Evolutionary conservation across 441 rosid genomes (phyloP), one percentile per base, ranked within the genome.

Genomic region (Viola pubescens): DNA sequence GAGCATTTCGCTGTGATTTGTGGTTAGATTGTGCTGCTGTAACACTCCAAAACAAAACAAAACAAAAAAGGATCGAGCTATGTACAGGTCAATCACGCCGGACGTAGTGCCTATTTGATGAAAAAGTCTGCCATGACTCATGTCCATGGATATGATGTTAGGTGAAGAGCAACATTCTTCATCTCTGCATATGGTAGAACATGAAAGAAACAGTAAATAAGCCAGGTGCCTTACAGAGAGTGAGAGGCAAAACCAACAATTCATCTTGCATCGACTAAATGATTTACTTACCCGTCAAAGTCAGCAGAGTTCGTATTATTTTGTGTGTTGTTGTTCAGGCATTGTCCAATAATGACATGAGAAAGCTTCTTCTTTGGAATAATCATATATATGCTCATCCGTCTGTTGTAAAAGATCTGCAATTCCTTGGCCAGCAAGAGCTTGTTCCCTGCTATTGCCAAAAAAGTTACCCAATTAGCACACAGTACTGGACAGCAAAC

Each of bases 401-500:
- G 64, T 79, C 82, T 34, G 72, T 76, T 54, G 78, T 60, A 57
- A 64, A 70, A 44, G 73, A 63, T 71, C 64, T 82, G 77, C 81
- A 71, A 65, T 64, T 70, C 74, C 92, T 82, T 51, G 83, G 84
- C 98, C 97, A 94, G 70, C 97, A 88, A 38, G 88, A 73, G 49
- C 52, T 70, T 66, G 73, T 64, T 48, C 76, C 87, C 95, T 94
- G 86, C 58, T 41, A 62, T 67, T 44, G 54, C 14, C 58, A 54
- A 62, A 63, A 37, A 7, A 9, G 19, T 34, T 57, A 50, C 26
- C 64, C 40, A 47, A 52, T 74, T 56, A 61, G 68, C 54, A 52
- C 39, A 40, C 37, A 26, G 34, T 26, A 26, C 34, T 26, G 34
- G 34, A 26, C 34, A 26, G 34, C 34, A 26, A 26, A 26, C 34